A percentile compares a stretch with the other conserved stretches of the same genome.
phyloP scores from a whole-genome alignment of 371 early-diverging fungal species.

The Lichtheimia ornata region DNA sequence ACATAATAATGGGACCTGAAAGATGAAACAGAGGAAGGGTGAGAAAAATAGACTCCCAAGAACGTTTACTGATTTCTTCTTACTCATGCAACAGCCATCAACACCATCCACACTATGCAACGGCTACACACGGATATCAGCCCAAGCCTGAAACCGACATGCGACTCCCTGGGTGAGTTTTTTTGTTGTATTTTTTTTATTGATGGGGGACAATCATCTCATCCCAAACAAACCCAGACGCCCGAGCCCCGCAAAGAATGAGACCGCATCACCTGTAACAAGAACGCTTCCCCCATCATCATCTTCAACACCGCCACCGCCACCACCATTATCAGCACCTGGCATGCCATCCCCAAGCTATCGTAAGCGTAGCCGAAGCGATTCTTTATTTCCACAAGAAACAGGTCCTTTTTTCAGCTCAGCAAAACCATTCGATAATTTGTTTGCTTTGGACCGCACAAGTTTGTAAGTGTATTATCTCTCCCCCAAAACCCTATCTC shows the following conservation, averaged over 20 bases:
- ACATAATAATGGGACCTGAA: not conserved
- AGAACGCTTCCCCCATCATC: slow-evolving; percentile 8
- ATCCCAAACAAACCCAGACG: not conserved
- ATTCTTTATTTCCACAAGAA: slow-evolving; percentile 35
- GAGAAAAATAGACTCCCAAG: slow-evolving; percentile 5
- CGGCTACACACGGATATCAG: slow-evolving; percentile 1
- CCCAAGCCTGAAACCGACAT: slow-evolving; percentile 7
- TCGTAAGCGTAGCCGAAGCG: slow-evolving; percentile 19
- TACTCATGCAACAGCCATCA: not conserved
- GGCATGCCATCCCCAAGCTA: not conserved
- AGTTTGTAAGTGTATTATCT: slow-evolving; percentile 44
- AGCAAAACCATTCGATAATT: slow-evolving; percentile 62
- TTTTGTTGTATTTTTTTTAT: not conserved
- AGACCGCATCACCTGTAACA: not conserved
- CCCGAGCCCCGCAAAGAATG: slow-evolving; percentile 19
- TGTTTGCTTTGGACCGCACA: slow-evolving; percentile 63
- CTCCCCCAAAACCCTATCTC: too few species aligned
- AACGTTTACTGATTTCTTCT: too few species aligned
- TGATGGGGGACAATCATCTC: not conserved
- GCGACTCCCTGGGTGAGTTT: slow-evolving; percentile 4
- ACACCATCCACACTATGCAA: slow-evolving; percentile 4
- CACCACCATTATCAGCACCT: slow-evolving; percentile 2
- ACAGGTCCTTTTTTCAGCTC: slow-evolving; percentile 65
- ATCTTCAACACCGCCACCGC: not conserved
- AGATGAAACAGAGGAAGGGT: not conserved